These are phyloP conservation scores for Sphaceloma murrayae DNA, from an alignment of 2,329 filamentous ascomycete genomes.

Conservation along the genomic window DNA sequence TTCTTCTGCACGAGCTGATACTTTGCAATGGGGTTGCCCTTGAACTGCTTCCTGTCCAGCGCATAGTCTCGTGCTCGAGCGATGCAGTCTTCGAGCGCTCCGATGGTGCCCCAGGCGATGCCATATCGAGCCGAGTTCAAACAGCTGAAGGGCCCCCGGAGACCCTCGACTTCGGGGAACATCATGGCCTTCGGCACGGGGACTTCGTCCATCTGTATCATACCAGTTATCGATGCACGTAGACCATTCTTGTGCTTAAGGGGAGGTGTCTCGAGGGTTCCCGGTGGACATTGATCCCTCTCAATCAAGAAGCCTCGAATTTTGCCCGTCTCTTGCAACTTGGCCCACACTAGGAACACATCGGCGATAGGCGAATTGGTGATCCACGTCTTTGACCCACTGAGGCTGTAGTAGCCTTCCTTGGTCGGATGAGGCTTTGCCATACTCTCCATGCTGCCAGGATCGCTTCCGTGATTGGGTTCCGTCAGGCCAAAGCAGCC, in stretches of 20 bases:
- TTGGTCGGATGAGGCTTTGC: slow-evolving; percentile 79
- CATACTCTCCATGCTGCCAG: slow-evolving; percentile 78
- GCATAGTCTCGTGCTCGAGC: slow-evolving; percentile 71
- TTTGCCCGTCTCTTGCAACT: slow-evolving; percentile 81
- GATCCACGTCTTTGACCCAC: slow-evolving; percentile 88
- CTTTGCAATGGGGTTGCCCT: slow-evolving; percentile 84
- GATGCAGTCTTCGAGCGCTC: slow-evolving; percentile 87
- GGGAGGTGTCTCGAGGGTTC: slow-evolving; percentile 80
- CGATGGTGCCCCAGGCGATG: slow-evolving; percentile 88
- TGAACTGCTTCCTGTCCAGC: slow-evolving; percentile 93
- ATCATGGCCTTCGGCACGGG: slow-evolving; percentile 86
- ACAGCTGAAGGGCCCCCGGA: slow-evolving; percentile 83
- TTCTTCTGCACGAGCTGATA: slow-evolving; percentile 99
- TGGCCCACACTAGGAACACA: slow-evolving; percentile 82
- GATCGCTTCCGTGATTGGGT: slow-evolving; percentile 86
- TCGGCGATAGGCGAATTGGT: slow-evolving; percentile 88
- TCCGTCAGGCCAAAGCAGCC: slow-evolving; percentile 87
- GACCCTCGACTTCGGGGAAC: slow-evolving; percentile 81
- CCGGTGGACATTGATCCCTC: slow-evolving; percentile 70
- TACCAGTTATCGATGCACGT: slow-evolving; percentile 86
- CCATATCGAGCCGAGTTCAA: slow-evolving; percentile 89
- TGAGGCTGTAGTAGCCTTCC: slow-evolving; percentile 69
- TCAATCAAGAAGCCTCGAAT: slow-evolving; percentile 90
- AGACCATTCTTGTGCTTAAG: slow-evolving; percentile 95
- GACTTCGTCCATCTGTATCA: slow-evolving; percentile 91